Percentiles rank a stretch among this genome's conserved stretches.
Conservation (phyloP, 108 stramenopile genomes). For the Pseudonitzschia delicatissima region DNA sequence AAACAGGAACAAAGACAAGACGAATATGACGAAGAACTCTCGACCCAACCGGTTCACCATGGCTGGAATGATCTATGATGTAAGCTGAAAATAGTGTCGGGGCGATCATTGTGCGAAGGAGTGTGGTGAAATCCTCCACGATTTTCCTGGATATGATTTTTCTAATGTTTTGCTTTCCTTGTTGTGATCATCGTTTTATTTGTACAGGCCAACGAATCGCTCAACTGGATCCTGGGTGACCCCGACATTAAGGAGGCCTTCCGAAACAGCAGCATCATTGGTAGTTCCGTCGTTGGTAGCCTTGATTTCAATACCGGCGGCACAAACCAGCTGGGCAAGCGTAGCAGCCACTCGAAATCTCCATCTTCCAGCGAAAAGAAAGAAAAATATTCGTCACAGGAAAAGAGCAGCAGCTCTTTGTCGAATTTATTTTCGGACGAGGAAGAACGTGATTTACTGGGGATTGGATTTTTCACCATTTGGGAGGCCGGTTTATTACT, state of each 20-base stretch:
- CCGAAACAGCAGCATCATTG: background rate
- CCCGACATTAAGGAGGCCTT: background rate
- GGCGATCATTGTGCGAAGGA: background rate
- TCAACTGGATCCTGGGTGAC: slow-evolving; percentile 11
- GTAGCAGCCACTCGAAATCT: background rate
- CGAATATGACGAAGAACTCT: background rate
- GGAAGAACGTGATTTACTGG: slow-evolving; percentile 6
- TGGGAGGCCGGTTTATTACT: slow-evolving; percentile 73
- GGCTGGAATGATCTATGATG: slow-evolving; percentile 35
- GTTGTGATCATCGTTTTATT: background rate
- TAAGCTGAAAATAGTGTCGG: slow-evolving; percentile 4
- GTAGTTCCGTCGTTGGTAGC: background rate
- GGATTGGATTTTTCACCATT: slow-evolving; percentile 49
- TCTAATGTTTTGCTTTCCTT: background rate
- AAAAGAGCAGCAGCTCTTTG: background rate
- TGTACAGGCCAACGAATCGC: slow-evolving; percentile 17
- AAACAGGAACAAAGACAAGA: background rate
- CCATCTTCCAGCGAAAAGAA: background rate
- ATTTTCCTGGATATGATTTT: background rate
- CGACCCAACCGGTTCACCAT: slow-evolving; percentile 20
- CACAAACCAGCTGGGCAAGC: background rate
- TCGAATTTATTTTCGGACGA: slow-evolving; percentile 17
- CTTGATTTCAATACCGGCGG: background rate
- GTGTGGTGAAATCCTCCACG: background rate
- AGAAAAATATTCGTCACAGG: background rate